Evolutionary conservation across 1,284 basidiomycete genomes (phyloP), one percentile per base, ranked within the genome.

Genomic region (Agaricales sp.): DNA sequence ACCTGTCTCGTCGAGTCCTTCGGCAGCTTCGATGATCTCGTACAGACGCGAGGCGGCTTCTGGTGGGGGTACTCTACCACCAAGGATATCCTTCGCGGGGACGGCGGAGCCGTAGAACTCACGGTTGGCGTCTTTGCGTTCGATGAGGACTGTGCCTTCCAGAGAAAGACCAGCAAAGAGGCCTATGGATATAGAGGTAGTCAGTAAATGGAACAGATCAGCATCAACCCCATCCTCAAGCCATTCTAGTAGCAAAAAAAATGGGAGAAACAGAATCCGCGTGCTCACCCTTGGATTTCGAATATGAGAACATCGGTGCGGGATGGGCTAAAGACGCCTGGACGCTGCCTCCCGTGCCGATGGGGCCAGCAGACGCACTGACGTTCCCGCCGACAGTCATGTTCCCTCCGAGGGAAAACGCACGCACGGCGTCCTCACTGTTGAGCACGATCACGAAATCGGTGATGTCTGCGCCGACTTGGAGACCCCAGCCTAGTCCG

Each of bases 251-350:
- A 21, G 46, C 25, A 20, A 39, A 47, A 50, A 16, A 4, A 19
- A 39, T n/a, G 24, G 37, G 43, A 19, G n/a, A n/a, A n/a, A n/a
- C n/a, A n/a, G n/a, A n/a, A n/a, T n/a, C n/a, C 30, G 20, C 41
- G n/a, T 12, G 61, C 76, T 45, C 57, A 89, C 92, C 92, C 69
- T 93, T 94, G 11, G 87, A 92, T 65, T 94, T 89, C 18, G 88
- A 93, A 67, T 98, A 98, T 55, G 90, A 92, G 69, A 97, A 99
- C 86, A 98, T 93, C 1, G 94, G 94, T 11, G 95, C 85, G 0
- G 95, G 93, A 64, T 95, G 91, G 16, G 90, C 85, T 44, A 99
- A 69, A 6, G 82, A 84, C 0, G 92, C 82, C 58, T 94, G 85
- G 4, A 97, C 81, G 51, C 89, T 87, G 0, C 89, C 95, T 8